Evolutionary conservation across 2,329 filamentous ascomycete genomes (phyloP).

Genomic region (Teratosphaeria zuluensis): DNA sequence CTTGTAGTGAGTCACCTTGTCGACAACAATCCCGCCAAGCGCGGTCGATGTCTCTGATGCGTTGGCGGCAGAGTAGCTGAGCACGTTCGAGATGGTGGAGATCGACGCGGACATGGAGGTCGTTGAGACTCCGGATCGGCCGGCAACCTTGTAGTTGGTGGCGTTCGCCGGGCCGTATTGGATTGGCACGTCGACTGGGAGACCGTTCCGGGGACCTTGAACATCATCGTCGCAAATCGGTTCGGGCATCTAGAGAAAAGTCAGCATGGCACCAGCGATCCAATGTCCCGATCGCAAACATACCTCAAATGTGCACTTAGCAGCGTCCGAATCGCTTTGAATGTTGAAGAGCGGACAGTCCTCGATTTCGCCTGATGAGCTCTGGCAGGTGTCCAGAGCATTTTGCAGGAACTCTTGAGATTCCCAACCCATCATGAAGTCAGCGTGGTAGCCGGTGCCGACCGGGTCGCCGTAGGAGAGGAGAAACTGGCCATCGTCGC

Average conservation of each 20-base stretch:
- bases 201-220: conserved; percentile 42
- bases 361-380: conserved; percentile 53
- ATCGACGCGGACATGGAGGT: conserved; percentile 9
- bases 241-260: neutral
- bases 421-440: conserved; percentile 76
- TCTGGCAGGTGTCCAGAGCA: conserved; percentile 69
- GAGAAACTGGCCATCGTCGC: conserved; percentile 58
- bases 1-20: neutral
- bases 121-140: conserved; percentile 11
- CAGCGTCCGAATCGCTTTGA: conserved; percentile 46
- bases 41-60: conserved; percentile 14
- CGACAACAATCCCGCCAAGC: conserved; percentile 15
- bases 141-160: conserved; percentile 22
- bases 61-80: conserved; percentile 16
- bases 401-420: conserved; percentile 52
- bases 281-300: conserved; percentile 41
- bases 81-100: conserved; percentile 6
- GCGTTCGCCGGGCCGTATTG: conserved; percentile 37
- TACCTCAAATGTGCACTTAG: conserved; percentile 53
- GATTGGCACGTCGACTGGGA: conserved; percentile 58
- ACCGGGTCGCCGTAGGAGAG: conserved; percentile 69
- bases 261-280: neutral
- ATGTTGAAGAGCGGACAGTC: conserved; percentile 71
- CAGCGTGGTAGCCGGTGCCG: conserved; percentile 64
- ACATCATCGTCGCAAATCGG: conserved; percentile 47